Evolutionary conservation across 306 rosid species (phyloP).

Genomic region (Dalbergia oliveri): DNA sequence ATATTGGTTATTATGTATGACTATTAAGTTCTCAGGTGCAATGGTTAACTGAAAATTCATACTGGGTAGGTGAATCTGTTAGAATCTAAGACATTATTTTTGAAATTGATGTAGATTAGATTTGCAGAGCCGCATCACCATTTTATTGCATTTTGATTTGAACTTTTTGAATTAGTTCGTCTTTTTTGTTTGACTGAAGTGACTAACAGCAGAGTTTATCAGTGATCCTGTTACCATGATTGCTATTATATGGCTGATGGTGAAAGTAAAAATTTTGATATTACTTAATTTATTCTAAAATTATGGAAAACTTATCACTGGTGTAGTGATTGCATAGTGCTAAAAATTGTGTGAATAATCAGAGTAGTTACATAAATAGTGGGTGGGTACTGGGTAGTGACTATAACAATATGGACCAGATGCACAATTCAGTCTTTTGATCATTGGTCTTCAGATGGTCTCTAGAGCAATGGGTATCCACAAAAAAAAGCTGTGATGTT

Average conservation of each 20-base stretch:
- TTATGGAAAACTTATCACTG: not conserved
- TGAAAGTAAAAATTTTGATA: conserved; percentile 3
- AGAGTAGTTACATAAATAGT: conserved; percentile 8
- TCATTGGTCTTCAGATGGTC: conserved; percentile 23
- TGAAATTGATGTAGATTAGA: conserved; percentile 6
- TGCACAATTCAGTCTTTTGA: not conserved
- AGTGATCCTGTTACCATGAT: not conserved
- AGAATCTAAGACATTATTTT: conserved; percentile 6
- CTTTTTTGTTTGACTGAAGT: not conserved
- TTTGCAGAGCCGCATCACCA: not conserved
- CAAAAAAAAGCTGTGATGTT: not conserved
- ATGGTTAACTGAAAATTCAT: conserved; percentile 15
- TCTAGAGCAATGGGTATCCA: conserved; percentile 30
- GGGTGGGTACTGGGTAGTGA: conserved; percentile 23
- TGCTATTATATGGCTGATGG: not conserved
- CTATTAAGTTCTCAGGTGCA: conserved; percentile 13
- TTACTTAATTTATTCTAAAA: conserved; percentile 3
- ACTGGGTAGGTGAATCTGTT: conserved; percentile 11
- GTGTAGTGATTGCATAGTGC: not conserved
- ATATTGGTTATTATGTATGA: conserved; percentile 5
- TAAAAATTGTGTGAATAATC: not conserved
- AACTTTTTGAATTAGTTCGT: not conserved
- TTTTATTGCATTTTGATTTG: conserved; percentile 20
- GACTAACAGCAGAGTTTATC: not conserved
- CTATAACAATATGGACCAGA: not conserved